Conservation (phyloP, 1,284 basidiomycete species). For the Microbotryum intermedium region DNA sequence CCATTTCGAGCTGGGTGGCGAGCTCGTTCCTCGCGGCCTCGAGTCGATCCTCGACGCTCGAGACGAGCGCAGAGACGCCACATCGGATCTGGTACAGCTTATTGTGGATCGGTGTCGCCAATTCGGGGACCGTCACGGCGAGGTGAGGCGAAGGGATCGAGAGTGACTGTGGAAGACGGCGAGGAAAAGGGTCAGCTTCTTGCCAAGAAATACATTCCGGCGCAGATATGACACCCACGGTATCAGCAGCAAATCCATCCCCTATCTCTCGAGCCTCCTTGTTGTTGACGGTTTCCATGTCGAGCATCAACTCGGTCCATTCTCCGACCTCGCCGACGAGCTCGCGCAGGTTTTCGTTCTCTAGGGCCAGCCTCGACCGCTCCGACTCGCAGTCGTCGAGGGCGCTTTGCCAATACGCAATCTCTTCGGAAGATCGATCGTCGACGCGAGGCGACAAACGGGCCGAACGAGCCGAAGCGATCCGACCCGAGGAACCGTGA, state of each 20-base stretch:
- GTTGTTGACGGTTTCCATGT: not conserved
- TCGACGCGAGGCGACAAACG: too few relatives aligned
- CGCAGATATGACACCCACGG: not conserved
- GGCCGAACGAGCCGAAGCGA: too few relatives aligned
- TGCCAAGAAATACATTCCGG: too few relatives aligned
- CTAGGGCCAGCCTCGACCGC: not conserved
- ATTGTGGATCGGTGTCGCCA: constrained; percentile 9
- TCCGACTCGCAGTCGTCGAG: constrained; percentile 6
- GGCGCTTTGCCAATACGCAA: constrained; percentile 10
- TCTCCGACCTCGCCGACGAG: constrained; percentile 24
- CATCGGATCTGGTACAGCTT: constrained; percentile 20
- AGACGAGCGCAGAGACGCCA: constrained; percentile 9
- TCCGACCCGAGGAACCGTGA: not conserved
- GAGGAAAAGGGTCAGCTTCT: not conserved
- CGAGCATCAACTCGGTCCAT: constrained; percentile 13
- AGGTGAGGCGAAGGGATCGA: constrained; percentile 16
- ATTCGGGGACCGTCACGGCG: constrained; percentile 1
- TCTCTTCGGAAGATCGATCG: not conserved
- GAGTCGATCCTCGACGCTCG: constrained; percentile 8
- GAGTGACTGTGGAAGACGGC: constrained; percentile 4
- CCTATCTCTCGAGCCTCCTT: too few relatives aligned
- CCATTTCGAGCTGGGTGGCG: not conserved
- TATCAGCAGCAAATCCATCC: too few relatives aligned
- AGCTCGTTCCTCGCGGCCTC: constrained; percentile 1
- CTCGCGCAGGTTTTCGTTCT: constrained; percentile 8